phyloP scores from a whole-genome alignment of 1,284 basidiomycete species.

The Sporisorium graminicola region DNA sequence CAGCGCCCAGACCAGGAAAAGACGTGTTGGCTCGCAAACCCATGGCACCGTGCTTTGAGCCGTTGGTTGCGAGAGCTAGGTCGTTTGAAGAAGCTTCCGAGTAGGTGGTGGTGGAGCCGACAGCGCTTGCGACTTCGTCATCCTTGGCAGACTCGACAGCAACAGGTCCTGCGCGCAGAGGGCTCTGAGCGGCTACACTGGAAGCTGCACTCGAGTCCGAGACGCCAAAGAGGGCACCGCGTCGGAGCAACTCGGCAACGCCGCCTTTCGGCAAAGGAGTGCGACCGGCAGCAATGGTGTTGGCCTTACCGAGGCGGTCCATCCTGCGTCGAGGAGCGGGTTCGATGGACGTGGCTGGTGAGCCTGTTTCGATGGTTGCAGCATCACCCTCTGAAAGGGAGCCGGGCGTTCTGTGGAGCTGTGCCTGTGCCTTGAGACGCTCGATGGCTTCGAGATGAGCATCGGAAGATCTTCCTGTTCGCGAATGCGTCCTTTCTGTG shows the following conservation, averaged over 20 bases:
- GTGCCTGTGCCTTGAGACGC: conserved; percentile 44
- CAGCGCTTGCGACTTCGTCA: conserved; percentile 36
- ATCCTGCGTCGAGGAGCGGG: conserved; percentile 38
- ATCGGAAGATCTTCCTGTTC: conserved; percentile 34
- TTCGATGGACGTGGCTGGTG: conserved; percentile 20
- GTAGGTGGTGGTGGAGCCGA: conserved; percentile 29
- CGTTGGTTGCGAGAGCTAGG: conserved; percentile 37
- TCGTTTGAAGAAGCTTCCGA: conserved; percentile 51
- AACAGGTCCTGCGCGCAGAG: conserved; percentile 21
- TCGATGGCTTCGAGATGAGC: conserved; percentile 40
- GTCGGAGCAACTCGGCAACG: conserved; percentile 42
- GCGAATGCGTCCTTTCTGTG: conserved; percentile 22
- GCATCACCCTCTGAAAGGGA: conserved; percentile 36
- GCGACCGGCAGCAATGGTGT: conserved; percentile 47
- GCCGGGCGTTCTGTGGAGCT: conserved; percentile 32
- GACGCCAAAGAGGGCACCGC: conserved; percentile 44
- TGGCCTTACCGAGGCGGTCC: conserved; percentile 51
- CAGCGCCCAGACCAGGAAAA: conserved; percentile 49
- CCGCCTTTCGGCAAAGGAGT: conserved; percentile 49
- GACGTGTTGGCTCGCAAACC: conserved; percentile 51
- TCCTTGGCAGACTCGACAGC: conserved; percentile 20
- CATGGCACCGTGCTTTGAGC: conserved; percentile 40
- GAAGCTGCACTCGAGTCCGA: conserved; percentile 34
- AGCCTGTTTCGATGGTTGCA: conserved; percentile 12
- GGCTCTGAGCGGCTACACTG: conserved; percentile 21